phyloP scores from a whole-genome alignment of 1,284 basidiomycete genomes.

The Ceratobasidium sp. region DNA sequence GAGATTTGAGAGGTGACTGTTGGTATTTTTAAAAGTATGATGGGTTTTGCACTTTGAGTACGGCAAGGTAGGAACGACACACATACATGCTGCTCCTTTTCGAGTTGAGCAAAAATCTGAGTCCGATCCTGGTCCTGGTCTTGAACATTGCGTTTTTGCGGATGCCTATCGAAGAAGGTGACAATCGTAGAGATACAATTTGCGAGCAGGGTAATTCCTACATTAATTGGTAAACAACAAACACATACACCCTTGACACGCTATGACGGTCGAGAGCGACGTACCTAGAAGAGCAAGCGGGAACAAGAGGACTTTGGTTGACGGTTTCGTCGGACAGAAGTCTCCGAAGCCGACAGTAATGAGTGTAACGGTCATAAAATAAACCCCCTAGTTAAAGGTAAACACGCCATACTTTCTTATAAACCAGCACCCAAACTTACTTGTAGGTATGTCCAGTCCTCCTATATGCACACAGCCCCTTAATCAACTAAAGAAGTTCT shows the following conservation, averaged over 20 bases:
- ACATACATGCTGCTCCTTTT: constrained; percentile 40
- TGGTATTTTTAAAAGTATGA: constrained; percentile 1
- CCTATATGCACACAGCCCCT: constrained; percentile 29
- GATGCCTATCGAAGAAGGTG: constrained; percentile 43
- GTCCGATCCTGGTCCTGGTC: no score
- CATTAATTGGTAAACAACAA: no score
- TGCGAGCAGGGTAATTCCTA: constrained; percentile 48
- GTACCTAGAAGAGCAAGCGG: constrained; percentile 46
- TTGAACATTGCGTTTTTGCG: constrained; percentile 26
- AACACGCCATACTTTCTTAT: no score
- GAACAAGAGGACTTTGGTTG: constrained; percentile 48
- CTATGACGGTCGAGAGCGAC: background rate
- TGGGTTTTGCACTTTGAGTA: background rate
- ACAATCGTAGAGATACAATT: constrained; percentile 48
- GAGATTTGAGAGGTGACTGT: background rate
- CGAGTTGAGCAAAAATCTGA: constrained; percentile 44
- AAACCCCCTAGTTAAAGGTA: constrained; percentile 44
- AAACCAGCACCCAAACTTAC: background rate
- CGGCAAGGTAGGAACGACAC: background rate
- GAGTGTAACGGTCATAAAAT: constrained; percentile 48
- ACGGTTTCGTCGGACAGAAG: constrained; percentile 39
- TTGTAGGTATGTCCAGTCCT: constrained; percentile 48
- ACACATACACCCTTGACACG: no score
- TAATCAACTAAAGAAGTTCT: background rate
- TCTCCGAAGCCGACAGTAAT: constrained; percentile 48